Conservation (phyloP, 495 filamentous ascomycete genomes). For the Lasiosphaeris hirsuta region DNA sequence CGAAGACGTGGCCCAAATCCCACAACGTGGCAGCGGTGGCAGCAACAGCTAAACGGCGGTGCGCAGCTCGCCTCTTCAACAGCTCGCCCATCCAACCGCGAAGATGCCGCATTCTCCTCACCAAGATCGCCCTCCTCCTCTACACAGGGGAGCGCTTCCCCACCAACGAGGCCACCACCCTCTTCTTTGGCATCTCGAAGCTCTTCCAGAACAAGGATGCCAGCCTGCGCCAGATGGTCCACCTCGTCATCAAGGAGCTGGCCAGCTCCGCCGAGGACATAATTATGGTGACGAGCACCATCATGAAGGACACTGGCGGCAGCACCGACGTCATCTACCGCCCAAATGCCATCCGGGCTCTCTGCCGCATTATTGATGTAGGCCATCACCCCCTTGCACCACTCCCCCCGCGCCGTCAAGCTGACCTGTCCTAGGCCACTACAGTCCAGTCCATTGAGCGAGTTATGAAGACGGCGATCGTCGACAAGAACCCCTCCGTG, state of each 20-base stretch:
- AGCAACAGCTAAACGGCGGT: slow-evolving; percentile 20
- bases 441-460: slow-evolving; percentile 98
- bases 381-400: slow-evolving; percentile 21
- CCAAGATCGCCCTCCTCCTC: slow-evolving; percentile 93
- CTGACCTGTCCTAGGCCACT: slow-evolving; percentile 59
- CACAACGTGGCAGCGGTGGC: background rate
- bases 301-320: slow-evolving; percentile 99
- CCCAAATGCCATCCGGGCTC: slow-evolving; percentile 92
- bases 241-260: slow-evolving; percentile 95
- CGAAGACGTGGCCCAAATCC: background rate
- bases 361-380: slow-evolving; percentile 98
- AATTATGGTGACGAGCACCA: slow-evolving; percentile 98
- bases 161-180: slow-evolving; percentile 92
- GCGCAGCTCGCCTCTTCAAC: slow-evolving; percentile 91
- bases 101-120: slow-evolving; percentile 91
- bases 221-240: slow-evolving; percentile 97
- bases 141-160: slow-evolving; percentile 98
- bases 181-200: slow-evolving; percentile 99
- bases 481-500: slow-evolving; percentile 97
- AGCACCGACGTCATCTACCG: slow-evolving; percentile 93
- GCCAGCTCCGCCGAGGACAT: slow-evolving; percentile 96
- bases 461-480: slow-evolving; percentile 98
- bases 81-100: slow-evolving; percentile 90
- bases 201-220: slow-evolving; percentile 99
- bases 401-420: slow-evolving; percentile 4